A percentile compares a stretch with the other conserved stretches of the same genome.
Evolutionary conservation across 306 rosid species (phyloP).

Genomic region (Casuarina cunninghamiana): DNA sequence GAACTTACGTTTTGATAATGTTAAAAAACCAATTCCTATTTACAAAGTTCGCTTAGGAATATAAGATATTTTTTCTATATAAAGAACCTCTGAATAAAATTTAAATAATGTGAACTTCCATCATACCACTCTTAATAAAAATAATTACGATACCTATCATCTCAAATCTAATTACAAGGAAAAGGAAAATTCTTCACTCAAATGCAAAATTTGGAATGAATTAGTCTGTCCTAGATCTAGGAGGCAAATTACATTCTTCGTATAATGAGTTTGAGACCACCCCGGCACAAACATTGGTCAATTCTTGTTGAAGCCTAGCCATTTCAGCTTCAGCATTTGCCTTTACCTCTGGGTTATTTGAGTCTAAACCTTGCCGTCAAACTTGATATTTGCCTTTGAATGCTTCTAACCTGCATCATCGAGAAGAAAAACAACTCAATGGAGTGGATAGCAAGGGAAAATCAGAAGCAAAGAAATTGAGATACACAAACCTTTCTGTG

Average conservation of each 20-base stretch:
- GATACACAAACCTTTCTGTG: conserved; percentile 58
- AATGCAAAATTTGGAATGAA: background rate
- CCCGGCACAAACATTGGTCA: conserved; percentile 39
- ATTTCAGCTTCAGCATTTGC: conserved; percentile 48
- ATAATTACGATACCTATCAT: background rate
- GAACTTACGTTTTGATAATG: too few species aligned
- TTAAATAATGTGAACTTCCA: too few species aligned
- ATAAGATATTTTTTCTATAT: too few species aligned
- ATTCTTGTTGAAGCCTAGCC: conserved; percentile 40
- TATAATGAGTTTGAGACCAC: conserved; percentile 10
- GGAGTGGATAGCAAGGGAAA: too few species aligned
- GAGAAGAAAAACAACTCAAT: background rate
- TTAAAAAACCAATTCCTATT: too few species aligned
- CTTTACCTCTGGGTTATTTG: conserved; percentile 28
- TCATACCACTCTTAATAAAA: too few species aligned
- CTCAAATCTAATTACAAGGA: background rate
- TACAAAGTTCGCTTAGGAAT: too few species aligned
- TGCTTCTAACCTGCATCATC: conserved; percentile 45
- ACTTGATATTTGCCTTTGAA: conserved; percentile 35
- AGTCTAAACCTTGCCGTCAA: conserved; percentile 20
- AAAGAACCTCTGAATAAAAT: too few species aligned
- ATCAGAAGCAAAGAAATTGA: background rate
- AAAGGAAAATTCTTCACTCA: background rate
- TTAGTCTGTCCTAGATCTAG: background rate
- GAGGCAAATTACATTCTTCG: background rate